Evolutionary conservation across 257 asterid genomes (phyloP).

Genomic region (Scutellaria galericulata): DNA sequence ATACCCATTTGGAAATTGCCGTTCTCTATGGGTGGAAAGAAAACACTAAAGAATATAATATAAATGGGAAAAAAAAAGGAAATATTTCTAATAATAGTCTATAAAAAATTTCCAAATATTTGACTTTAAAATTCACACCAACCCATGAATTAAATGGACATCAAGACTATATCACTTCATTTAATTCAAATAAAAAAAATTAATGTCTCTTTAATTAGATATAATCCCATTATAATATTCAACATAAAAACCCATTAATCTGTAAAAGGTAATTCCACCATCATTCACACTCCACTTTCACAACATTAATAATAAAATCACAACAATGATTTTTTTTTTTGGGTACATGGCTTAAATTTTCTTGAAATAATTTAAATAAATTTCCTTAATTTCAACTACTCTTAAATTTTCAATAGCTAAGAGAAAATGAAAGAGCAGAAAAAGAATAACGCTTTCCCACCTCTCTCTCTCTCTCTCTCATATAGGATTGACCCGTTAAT

Average conservation of each 20-base stretch:
- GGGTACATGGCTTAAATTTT: background rate
- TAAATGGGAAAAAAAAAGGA: background rate
- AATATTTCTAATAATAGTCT: background rate
- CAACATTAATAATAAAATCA: background rate
- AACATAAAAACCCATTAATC: constrained; percentile 8
- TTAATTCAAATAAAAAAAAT: background rate
- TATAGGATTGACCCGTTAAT: constrained; percentile 56
- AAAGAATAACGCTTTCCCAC: constrained; percentile 29
- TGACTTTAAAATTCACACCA: constrained; percentile 1
- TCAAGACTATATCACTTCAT: background rate
- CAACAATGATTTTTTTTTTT: constrained; percentile 5
- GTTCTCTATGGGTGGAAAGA: no score
- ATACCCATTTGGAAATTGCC: no score
- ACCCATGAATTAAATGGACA: background rate
- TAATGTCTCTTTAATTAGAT: background rate
- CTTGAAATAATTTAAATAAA: background rate
- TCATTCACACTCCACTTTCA: background rate
- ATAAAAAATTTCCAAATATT: background rate
- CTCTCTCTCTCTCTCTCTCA: constrained; percentile 26
- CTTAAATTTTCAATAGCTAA: background rate
- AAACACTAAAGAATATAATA: no score
- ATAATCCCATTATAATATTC: background rate
- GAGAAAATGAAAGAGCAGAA: background rate
- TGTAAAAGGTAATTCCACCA: constrained; percentile 12
- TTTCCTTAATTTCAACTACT: background rate